phyloP scores from a whole-genome alignment of 306 rosid species.

The Acacia melanoxylon region DNA sequence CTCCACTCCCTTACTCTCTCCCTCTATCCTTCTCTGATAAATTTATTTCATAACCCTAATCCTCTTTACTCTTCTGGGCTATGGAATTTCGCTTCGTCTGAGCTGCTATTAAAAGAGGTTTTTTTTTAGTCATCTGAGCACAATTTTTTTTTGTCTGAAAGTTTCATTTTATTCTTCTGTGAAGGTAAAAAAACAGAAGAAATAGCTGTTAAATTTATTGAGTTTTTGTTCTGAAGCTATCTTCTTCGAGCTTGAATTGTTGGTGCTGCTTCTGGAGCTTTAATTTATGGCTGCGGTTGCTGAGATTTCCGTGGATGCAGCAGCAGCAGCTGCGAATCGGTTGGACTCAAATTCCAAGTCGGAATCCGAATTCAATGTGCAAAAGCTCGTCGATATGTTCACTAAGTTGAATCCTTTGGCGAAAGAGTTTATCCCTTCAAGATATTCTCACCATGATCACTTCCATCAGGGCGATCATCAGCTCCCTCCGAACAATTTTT shows the following conservation, averaged over 20 bases:
- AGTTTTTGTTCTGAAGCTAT: not conserved
- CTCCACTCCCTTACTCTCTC: not conserved
- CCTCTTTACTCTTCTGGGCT: not conserved
- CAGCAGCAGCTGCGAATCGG: constrained; percentile 38
- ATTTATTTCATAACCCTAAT: constrained; percentile 31
- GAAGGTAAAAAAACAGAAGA: not conserved
- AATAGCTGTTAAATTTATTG: constrained; percentile 20
- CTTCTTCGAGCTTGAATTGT: not conserved
- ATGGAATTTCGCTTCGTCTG: not conserved
- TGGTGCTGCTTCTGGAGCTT: constrained; percentile 14
- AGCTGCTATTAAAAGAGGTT: not conserved
- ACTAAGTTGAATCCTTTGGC: constrained; percentile 80
- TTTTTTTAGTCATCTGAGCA: not conserved
- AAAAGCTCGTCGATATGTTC: constrained; percentile 73
- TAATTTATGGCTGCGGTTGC: constrained; percentile 82
- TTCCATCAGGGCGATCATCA: constrained; percentile 34
- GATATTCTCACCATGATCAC: constrained; percentile 42
- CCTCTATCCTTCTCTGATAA: constrained; percentile 3
- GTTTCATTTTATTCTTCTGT: not conserved
- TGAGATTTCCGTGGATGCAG: constrained; percentile 59
- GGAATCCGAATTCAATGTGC: constrained; percentile 65
- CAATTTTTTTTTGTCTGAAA: not conserved
- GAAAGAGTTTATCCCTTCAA: constrained; percentile 76
- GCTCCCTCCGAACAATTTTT: constrained; percentile 37
- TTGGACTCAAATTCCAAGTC: constrained; percentile 49